phyloP scores from a whole-genome alignment of 495 filamentous ascomycete species.

The Penicillium coffeae region DNA sequence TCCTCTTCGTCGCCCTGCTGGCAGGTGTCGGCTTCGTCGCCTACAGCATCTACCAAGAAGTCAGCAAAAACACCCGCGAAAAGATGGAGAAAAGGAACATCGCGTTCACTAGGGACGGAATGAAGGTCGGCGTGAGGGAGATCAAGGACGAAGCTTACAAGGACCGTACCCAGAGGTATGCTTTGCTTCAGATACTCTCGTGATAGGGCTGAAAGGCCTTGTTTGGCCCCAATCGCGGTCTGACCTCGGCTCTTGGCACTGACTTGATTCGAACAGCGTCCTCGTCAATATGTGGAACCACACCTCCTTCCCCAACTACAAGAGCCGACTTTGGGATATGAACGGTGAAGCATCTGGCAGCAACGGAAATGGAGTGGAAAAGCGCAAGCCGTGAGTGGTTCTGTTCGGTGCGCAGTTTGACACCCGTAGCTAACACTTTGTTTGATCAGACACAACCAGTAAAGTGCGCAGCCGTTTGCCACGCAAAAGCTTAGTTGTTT shows the following conservation, averaged over 20 bases:
- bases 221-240: too few relatives aligned
- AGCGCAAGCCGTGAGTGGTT: constrained; percentile 32
- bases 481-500: too few relatives aligned
- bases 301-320: constrained; percentile 55
- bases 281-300: constrained; percentile 79
- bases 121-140: constrained; percentile 77
- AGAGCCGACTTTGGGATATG: constrained; percentile 56
- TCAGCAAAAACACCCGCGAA: constrained; percentile 61
- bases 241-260: not conserved
- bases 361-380: constrained; percentile 20
- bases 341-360: constrained; percentile 10
- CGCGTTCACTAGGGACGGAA: constrained; percentile 74
- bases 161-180: constrained; percentile 72
- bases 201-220: too few relatives aligned
- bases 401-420: not conserved
- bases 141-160: constrained; percentile 72
- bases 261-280: constrained; percentile 32
- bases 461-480: too few relatives aligned
- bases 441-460: not conserved
- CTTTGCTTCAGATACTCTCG: constrained; percentile 3
- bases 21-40: constrained; percentile 69
- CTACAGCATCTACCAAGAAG: constrained; percentile 65
- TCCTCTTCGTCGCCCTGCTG: constrained; percentile 57
- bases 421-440: constrained; percentile 1
- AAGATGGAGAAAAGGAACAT: constrained; percentile 84